Evolutionary conservation across 2,329 filamentous ascomycete genomes (phyloP), one percentile per base, ranked within the genome.

Genomic region (Fusarium nelsonii): DNA sequence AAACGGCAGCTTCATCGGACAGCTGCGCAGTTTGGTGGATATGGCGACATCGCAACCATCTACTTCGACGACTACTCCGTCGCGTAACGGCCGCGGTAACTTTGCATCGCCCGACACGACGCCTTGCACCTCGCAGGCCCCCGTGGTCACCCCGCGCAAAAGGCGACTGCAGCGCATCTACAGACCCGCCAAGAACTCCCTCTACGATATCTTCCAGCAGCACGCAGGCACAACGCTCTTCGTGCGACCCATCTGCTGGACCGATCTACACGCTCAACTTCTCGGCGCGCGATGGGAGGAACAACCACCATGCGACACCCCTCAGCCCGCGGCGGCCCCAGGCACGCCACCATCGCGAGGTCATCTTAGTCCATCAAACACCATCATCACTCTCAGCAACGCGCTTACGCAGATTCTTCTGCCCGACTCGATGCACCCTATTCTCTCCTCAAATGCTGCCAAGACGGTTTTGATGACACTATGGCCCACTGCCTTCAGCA

Each of bases 211-310:
- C 44, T 79, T 89, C 63, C 82, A 83, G 63, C 78, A 84, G 23
- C 73, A 88, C 70, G 75, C 81, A 34, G 82, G 84, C 43, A 76
- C 74, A 1, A 80, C 82, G 1, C 83, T 89, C 20, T 87, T 83
- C 61, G 76, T 85, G 48, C 80, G 82, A 28, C 87, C 87, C 3
- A 83, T 87, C 45, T 83, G 81, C 72, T 89, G 87, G 87, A 87
- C 83, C 16, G 85, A 88, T 55, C 58, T 79, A 2, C 87, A 89
- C 62, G 71, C 80, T 11, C 74, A 78, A 43, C 76, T 87, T 3
- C 83, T 88, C 8, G 81, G 81, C 26, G 83, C 80, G 16, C 75
- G 75, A 43, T 88, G 87, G 76, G 63, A 76, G 28, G 77, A 83
- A 68, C 77, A 80, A 15, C 79, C 82, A 16, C 73, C 80, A 7